Percentiles rank a stretch among this genome's conserved stretches.
Conservation (phyloP, 768 basidiomycete species). For the Boletus vinaceobasis region DNA sequence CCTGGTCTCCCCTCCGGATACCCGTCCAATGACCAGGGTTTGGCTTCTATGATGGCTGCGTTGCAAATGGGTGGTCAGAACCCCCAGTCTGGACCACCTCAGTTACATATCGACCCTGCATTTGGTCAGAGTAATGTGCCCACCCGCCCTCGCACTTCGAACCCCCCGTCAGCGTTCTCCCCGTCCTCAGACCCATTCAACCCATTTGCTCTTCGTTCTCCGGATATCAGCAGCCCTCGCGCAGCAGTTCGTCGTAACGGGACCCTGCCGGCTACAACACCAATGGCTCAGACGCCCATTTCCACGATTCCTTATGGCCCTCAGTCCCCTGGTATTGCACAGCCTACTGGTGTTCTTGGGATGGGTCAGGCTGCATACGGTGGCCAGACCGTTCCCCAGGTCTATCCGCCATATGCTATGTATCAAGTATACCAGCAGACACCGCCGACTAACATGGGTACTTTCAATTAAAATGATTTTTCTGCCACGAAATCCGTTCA, state of each 20-base stretch:
- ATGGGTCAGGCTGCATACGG: constrained; percentile 68
- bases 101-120: constrained; percentile 65
- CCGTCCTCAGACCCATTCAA: constrained; percentile 56
- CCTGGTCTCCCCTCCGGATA: constrained; percentile 78
- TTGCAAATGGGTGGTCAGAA: constrained; percentile 89
- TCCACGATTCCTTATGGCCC: constrained; percentile 48
- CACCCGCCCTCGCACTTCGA: constrained; percentile 45
- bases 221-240: constrained; percentile 51
- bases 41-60: constrained; percentile 92
- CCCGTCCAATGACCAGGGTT: constrained; percentile 76
- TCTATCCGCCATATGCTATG: constrained; percentile 76
- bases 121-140: constrained; percentile 46
- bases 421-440: constrained; percentile 81
- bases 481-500: constrained; percentile 35
- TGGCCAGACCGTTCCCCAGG: constrained; percentile 56
- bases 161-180: constrained; percentile 46
- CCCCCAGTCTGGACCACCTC: constrained; percentile 72
- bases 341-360: constrained; percentile 53
- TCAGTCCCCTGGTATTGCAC: constrained; percentile 60
- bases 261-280: constrained; percentile 28
- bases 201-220: constrained; percentile 50
- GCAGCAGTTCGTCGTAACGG: constrained; percentile 46
- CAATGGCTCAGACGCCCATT: constrained; percentile 27
- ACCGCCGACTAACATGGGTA: constrained; percentile 68
- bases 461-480: constrained; percentile 55